These are phyloP conservation scores for Saturnispora sanitii DNA, from an alignment of 805 yeast species.

Conservation along the genomic window DNA sequence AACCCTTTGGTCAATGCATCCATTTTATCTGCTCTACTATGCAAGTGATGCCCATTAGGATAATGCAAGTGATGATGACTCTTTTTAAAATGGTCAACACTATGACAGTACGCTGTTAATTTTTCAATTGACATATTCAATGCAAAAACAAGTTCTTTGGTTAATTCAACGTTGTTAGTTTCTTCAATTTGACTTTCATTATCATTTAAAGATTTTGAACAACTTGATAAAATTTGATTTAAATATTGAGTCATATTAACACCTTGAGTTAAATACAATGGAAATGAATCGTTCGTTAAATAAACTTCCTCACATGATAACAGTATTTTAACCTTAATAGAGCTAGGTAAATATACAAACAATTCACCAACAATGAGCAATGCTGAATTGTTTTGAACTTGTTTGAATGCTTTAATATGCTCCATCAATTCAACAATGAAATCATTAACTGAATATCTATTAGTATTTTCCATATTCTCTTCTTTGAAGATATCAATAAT, in stretches of 20 bases:
- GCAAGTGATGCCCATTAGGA: conserved; percentile 10
- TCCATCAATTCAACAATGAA: conserved; percentile 7
- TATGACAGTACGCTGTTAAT: conserved; percentile 24
- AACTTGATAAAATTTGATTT: conserved; percentile 37
- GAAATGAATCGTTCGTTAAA: conserved; percentile 33
- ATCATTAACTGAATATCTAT: not conserved
- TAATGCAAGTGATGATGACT: conserved; percentile 7
- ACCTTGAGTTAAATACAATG: conserved; percentile 17
- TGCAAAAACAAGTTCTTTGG: conserved; percentile 33
- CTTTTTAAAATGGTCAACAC: conserved; percentile 18
- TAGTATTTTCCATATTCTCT: conserved; percentile 7
- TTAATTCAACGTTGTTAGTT: conserved; percentile 16
- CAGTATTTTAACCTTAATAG: conserved; percentile 26
- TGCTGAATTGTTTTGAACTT: not conserved
- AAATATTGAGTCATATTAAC: conserved; percentile 30
- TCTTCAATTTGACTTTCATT: not conserved
- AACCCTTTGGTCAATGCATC: conserved; percentile 25
- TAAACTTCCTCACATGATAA: conserved; percentile 33
- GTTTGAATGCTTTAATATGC: conserved; percentile 3
- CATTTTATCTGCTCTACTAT: conserved; percentile 15
- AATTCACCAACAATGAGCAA: conserved; percentile 27
- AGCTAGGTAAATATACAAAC: conserved; percentile 29
- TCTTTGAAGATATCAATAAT: conserved; percentile 21
- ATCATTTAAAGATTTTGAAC: conserved; percentile 26
- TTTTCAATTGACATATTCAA: conserved; percentile 33